These are phyloP conservation scores for Cadophora sp. DNA, from an alignment of 2,329 filamentous ascomycete genomes.

Conservation along the genomic window DNA sequence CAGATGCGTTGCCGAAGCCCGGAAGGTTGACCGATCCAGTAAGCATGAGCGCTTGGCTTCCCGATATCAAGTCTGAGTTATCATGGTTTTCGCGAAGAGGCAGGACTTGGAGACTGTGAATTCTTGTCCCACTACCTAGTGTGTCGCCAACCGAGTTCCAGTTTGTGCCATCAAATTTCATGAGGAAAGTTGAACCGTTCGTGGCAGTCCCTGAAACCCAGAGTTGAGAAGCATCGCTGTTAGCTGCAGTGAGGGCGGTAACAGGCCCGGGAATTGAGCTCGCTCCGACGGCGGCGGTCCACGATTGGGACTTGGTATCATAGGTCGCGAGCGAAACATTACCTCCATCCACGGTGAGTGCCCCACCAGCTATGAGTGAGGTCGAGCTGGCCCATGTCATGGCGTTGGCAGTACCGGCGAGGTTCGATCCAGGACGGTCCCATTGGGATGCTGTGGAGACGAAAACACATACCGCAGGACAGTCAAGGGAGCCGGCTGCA, in stretches of 20 bases:
- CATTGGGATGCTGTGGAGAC: constrained; percentile 75
- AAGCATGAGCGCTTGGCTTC: constrained; percentile 77
- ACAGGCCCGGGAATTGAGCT: constrained; percentile 80
- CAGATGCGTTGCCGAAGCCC: constrained; percentile 80
- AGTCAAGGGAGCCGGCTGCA: constrained; percentile 83
- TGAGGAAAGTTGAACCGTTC: constrained; percentile 76
- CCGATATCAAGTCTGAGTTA: constrained; percentile 66
- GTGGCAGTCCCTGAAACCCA: constrained; percentile 80
- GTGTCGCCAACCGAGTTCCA: constrained; percentile 71
- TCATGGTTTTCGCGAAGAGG: constrained; percentile 72
- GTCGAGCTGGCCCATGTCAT: constrained; percentile 80
- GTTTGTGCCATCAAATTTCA: constrained; percentile 78
- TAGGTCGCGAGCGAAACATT: constrained; percentile 74
- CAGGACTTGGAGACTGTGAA: constrained; percentile 85
- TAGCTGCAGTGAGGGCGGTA: constrained; percentile 76
- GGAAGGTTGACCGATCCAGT: constrained; percentile 83
- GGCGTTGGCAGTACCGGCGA: constrained; percentile 73
- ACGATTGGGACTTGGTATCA: constrained; percentile 70
- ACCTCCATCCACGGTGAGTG: constrained; percentile 72
- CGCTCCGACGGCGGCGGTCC: constrained; percentile 68
- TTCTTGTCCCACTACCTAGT: constrained; percentile 69
- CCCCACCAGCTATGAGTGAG: constrained; percentile 78
- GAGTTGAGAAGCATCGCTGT: constrained; percentile 71
- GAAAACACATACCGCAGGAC: constrained; percentile 82
- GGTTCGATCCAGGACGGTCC: constrained; percentile 76